phyloP scores from a whole-genome alignment of 2,329 filamentous ascomycete genomes.

The Neopestalotiopsis rosae region DNA sequence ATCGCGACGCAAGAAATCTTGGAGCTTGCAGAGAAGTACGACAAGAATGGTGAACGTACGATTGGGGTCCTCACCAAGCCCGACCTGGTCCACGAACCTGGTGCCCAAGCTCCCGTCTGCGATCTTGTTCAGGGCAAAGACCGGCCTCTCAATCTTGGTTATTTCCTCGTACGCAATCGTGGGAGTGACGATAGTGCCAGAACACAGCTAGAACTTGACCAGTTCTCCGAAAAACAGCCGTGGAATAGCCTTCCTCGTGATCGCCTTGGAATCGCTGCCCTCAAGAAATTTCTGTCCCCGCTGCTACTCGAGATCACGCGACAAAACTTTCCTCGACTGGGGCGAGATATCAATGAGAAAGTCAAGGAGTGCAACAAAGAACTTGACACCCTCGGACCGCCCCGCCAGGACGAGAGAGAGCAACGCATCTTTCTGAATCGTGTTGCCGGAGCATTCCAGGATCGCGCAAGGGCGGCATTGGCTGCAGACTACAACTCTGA shows the following conservation, averaged over 20 bases:
- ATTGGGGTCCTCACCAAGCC: slow-evolving; percentile 63
- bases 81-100: slow-evolving; percentile 51
- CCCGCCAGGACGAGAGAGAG: slow-evolving; percentile 23
- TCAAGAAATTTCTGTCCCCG: not conserved
- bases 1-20: slow-evolving; percentile 48
- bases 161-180: slow-evolving; percentile 50
- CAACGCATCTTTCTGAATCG: slow-evolving; percentile 25
- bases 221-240: not conserved
- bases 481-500: slow-evolving; percentile 11
- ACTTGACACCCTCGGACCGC: slow-evolving; percentile 21
- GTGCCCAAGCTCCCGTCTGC: slow-evolving; percentile 38
- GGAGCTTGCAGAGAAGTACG: slow-evolving; percentile 40
- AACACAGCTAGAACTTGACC: not conserved
- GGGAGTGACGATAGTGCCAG: slow-evolving; percentile 37
- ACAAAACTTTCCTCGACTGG: slow-evolving; percentile 33
- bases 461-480: slow-evolving; percentile 8
- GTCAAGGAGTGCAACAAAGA: slow-evolving; percentile 18
- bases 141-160: slow-evolving; percentile 46
- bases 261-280: not conserved
- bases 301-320: slow-evolving; percentile 30
- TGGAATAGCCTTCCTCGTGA: not conserved
- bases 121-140: slow-evolving; percentile 45
- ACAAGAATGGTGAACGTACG: slow-evolving; percentile 46
- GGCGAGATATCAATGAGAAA: slow-evolving; percentile 25
- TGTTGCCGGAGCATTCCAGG: slow-evolving; percentile 27